Conservation (phyloP, 371 early-diverging fungal species). For the Mucor racemosus region DNA sequence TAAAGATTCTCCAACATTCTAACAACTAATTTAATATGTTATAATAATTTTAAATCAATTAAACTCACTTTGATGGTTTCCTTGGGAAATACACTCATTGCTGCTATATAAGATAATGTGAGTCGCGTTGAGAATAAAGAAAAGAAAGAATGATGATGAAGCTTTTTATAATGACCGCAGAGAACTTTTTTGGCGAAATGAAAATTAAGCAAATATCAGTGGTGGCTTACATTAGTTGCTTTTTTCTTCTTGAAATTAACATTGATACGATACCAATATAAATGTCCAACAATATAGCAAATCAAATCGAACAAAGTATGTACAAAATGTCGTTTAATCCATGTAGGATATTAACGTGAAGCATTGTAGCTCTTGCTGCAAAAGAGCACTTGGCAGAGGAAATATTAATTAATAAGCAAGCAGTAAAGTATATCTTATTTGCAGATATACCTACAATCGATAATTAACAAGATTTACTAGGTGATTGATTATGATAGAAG, state of each 20-base stretch:
- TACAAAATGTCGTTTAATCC: neutral
- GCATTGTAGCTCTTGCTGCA: slow-evolving; percentile 48
- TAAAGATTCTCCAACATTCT: slow-evolving; percentile 90
- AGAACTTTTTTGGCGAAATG: neutral
- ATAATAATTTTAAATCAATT: neutral
- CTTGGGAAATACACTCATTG: slow-evolving; percentile 29
- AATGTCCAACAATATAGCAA: slow-evolving; percentile 15
- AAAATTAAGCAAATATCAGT: neutral
- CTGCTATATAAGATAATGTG: neutral
- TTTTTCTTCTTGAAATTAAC: neutral
- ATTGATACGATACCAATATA: neutral
- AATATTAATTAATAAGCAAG: slow-evolving; percentile 62
- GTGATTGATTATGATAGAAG: slow-evolving; percentile 65
- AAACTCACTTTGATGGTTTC: slow-evolving; percentile 20
- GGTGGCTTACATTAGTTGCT: neutral
- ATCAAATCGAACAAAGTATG: slow-evolving; percentile 32
- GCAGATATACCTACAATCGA: neutral
- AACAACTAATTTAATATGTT: neutral
- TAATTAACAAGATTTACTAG: slow-evolving; percentile 31
- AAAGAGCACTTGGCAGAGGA: slow-evolving; percentile 67
- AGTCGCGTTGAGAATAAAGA: neutral
- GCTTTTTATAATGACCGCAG: neutral
- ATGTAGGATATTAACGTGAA: neutral
- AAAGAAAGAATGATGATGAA: neutral
- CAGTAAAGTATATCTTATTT: slow-evolving; percentile 37